These are phyloP conservation scores for Mucor lusitanicus DNA, from an alignment of 371 early-diverging fungal species.

Conservation along the genomic window DNA sequence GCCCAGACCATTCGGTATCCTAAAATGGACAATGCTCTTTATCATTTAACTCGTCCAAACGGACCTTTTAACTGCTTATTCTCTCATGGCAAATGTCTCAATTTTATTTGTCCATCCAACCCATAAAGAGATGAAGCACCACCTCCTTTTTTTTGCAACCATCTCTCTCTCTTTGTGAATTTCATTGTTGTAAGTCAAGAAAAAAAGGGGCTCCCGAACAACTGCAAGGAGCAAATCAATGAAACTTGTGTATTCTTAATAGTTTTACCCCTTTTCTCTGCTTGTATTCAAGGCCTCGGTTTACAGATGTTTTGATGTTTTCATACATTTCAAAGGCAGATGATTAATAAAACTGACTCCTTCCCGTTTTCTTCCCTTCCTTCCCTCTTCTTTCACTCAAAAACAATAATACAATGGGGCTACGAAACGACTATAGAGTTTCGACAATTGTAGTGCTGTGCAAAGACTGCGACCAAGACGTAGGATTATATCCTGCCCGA, in stretches of 20 bases:
- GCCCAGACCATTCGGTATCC: not conserved
- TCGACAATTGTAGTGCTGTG: constrained; percentile 65
- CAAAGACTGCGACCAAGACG: constrained; percentile 70
- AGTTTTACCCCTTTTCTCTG: not conserved
- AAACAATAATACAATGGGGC: not conserved
- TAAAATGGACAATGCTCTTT: not conserved
- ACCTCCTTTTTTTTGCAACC: not conserved
- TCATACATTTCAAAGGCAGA: not conserved
- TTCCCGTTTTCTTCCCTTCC: not conserved
- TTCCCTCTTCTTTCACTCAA: not conserved
- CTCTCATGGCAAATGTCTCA: not conserved
- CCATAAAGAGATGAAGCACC: not conserved
- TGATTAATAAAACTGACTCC: not conserved
- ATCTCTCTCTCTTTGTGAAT: not conserved
- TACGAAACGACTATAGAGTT: constrained; percentile 59
- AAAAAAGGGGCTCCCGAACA: not conserved
- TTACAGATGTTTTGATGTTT: not conserved
- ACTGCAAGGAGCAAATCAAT: not conserved
- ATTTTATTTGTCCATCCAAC: not conserved
- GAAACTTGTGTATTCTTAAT: not conserved
- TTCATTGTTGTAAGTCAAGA: not conserved
- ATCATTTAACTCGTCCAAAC: not conserved
- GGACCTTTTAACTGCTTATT: not conserved
- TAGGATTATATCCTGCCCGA: constrained; percentile 67
- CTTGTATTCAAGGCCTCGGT: not conserved